Percentiles rank a stretch among this genome's conserved stretches.
These are phyloP conservation scores for Sisymbrium altissimum DNA, from an alignment of 345 rosid species.

Conservation along the genomic window DNA sequence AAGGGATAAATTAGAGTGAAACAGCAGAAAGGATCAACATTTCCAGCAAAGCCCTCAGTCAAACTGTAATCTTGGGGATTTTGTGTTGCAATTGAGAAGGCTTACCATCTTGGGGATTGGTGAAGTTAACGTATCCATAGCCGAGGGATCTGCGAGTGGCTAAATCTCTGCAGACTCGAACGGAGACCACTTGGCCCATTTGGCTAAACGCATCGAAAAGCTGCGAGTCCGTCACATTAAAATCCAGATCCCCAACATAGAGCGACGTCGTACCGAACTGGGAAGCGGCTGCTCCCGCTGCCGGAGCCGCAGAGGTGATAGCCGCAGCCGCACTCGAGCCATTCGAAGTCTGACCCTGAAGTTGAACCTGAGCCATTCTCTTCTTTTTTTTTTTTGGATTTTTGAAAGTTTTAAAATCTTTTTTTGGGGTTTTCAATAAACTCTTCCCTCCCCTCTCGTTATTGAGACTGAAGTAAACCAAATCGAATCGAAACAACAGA, in stretches of 20 bases:
- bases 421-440: slow-evolving; percentile 21
- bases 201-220: slow-evolving; percentile 81
- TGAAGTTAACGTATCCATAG: slow-evolving; percentile 85
- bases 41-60: not conserved
- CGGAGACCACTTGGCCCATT: slow-evolving; percentile 76
- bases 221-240: slow-evolving; percentile 76
- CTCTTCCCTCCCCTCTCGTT: slow-evolving; percentile 90
- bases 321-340: slow-evolving; percentile 20
- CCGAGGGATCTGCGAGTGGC: slow-evolving; percentile 79
- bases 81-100: too few relatives aligned
- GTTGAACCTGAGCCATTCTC: slow-evolving; percentile 64
- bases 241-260: slow-evolving; percentile 88
- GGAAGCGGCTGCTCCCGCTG: slow-evolving; percentile 12
- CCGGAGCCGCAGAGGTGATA: not conserved
- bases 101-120: slow-evolving; percentile 69
- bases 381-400: slow-evolving; percentile 4
- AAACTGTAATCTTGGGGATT: too few relatives aligned
- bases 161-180: slow-evolving; percentile 78
- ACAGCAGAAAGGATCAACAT: not conserved
- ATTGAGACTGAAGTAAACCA: slow-evolving; percentile 31
- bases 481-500: slow-evolving; percentile 22
- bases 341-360: slow-evolving; percentile 39
- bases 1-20: too few relatives aligned
- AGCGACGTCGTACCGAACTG: slow-evolving; percentile 76
- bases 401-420: slow-evolving; percentile 12